These are phyloP conservation scores for Lichina pygmaea DNA, from an alignment of 495 filamentous ascomycete genomes.

Conservation along the genomic window DNA sequence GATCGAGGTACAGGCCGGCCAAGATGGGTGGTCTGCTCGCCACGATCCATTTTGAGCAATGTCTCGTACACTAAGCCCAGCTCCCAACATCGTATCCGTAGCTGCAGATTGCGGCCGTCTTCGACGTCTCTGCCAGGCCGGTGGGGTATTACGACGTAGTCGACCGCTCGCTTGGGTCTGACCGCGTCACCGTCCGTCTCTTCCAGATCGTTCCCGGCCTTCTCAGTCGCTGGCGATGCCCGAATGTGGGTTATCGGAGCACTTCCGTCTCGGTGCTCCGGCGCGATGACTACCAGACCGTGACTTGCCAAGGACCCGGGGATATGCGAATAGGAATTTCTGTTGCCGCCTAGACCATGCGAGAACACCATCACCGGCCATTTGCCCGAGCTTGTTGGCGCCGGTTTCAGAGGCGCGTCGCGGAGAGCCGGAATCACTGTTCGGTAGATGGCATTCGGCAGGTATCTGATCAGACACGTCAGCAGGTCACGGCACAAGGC, in stretches of 20 bases:
- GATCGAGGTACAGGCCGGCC: neutral
- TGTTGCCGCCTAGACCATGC: conserved; percentile 47
- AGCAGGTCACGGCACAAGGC: too few relatives aligned
- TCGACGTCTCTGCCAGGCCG: conserved; percentile 25
- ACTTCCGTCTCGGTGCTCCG: conserved; percentile 54
- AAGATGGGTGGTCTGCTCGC: conserved; percentile 14
- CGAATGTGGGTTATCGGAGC: conserved; percentile 34
- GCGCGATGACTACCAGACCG: conserved; percentile 46
- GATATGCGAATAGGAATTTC: conserved; percentile 50
- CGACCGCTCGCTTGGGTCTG: conserved; percentile 9
- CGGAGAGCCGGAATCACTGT: conserved; percentile 17
- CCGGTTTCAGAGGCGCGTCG: conserved; percentile 20
- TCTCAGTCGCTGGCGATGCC: conserved; percentile 3
- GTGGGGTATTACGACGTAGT: conserved; percentile 25
- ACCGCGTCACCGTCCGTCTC: neutral
- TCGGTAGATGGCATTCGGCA: neutral
- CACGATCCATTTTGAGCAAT: conserved; percentile 29
- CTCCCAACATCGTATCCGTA: conserved; percentile 50
- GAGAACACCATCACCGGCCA: conserved; percentile 65
- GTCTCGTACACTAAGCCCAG: conserved; percentile 33
- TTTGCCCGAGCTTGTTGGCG: conserved; percentile 19
- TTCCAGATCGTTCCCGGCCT: too few relatives aligned
- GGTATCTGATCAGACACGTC: neutral
- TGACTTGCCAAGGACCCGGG: conserved; percentile 43
- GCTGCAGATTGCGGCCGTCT: conserved; percentile 30